phyloP scores from a whole-genome alignment of 371 early-diverging fungal species.

The Syncephalastrum sp. region DNA sequence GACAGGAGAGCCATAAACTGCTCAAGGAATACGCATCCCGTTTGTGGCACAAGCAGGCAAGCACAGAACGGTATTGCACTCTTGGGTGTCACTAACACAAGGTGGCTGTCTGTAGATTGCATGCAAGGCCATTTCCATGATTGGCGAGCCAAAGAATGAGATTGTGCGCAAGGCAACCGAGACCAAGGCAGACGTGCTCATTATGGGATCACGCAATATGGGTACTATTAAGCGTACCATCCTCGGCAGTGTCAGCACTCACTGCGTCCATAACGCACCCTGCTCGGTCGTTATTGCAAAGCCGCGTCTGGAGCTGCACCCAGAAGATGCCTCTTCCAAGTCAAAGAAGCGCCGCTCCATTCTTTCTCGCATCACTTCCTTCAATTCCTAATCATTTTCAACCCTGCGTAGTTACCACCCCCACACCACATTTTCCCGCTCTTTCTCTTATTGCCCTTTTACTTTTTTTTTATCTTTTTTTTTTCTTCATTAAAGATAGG shows the following conservation, averaged over 20 bases:
- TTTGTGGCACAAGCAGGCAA: constrained; percentile 31
- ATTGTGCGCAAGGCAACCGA: constrained; percentile 53
- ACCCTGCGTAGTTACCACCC: too few species aligned
- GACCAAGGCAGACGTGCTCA: constrained; percentile 52
- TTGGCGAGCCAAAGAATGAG: constrained; percentile 57
- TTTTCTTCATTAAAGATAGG: constrained; percentile 41
- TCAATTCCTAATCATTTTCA: too few species aligned
- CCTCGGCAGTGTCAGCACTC: constrained; percentile 58
- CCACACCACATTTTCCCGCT: too few species aligned
- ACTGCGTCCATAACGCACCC: constrained; percentile 50
- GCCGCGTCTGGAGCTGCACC: constrained; percentile 3
- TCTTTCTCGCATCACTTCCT: too few species aligned
- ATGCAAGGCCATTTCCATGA: constrained; percentile 60
- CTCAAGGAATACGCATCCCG: constrained; percentile 31
- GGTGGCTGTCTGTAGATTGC: constrained; percentile 30
- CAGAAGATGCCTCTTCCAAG: too few species aligned
- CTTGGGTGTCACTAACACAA: too few species aligned
- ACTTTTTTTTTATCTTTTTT: too few species aligned
- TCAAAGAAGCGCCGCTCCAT: too few species aligned
- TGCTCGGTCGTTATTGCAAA: constrained; percentile 50
- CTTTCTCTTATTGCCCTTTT: too few species aligned
- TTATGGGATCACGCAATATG: constrained; percentile 61
- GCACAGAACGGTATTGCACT: background rate
- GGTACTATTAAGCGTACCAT: constrained; percentile 53
- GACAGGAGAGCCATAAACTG: constrained; percentile 41